Evolutionary conservation across 192 early-diverging fungal genomes (phyloP), one percentile per base, ranked within the genome.

Genomic region (Diversispora epigaea): DNA sequence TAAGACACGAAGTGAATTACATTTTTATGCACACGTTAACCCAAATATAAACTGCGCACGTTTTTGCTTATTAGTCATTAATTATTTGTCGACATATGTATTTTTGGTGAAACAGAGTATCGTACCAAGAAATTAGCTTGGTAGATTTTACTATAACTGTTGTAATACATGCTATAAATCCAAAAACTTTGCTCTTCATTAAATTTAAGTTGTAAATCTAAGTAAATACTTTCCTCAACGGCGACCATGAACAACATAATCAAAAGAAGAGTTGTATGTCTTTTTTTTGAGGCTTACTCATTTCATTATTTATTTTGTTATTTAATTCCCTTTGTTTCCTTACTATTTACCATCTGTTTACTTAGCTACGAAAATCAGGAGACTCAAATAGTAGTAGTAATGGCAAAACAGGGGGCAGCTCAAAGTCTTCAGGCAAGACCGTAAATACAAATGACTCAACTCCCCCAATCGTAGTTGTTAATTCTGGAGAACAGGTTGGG

Each of bases 371-470:
- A 43, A 72, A 72, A 72, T 44, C 70, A 19, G 54, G 54, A 21
- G 69, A 71, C 69, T 56, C 52, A 43, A 57, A 32, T 72, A 60
- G 21, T 58, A 54, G 25, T 70, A 60, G 61, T 54, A 75, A 75
- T 65, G 73, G 73, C 10, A 75, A 75, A 75, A 14, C 73, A 40
- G 49, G 61, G 9, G 39, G 73, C 21, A 5, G 44, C 17, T 64
- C 73, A 49, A 75, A 65, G 22, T 40, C 73, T 65, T 75, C 60
- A 40, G 61, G 61, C 25, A 75, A 75, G 73, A 64, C 60, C 40
- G 21, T 15, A 39, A 54, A 50, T 45, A 11, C 55, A 52, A 64
- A 10, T 43, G 60, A 75, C 12, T 15, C 10, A 3, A 47, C 73
- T 11, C 73, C 73, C 12, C 12, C 73, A 21, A 75, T 75, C 19